Percentiles rank a stretch among this genome's conserved stretches.
Conservation (phyloP, 805 yeast genomes). For the Candida silvatica region DNA sequence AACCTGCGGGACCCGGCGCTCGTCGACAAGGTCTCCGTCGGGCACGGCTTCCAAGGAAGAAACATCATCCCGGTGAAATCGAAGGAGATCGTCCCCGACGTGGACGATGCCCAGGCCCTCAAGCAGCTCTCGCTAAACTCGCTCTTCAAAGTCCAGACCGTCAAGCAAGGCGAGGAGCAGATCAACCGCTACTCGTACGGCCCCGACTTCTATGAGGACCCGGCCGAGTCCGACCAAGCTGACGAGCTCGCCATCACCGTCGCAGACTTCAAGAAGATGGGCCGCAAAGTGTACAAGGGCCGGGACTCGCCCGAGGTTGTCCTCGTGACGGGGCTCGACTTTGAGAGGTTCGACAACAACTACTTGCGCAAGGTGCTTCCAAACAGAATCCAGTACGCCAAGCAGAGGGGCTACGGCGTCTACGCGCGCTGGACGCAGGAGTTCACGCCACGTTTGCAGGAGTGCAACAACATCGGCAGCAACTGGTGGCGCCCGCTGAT, state of each 20-base stretch:
- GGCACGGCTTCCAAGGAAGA: constrained; percentile 5
- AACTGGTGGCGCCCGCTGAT: constrained; percentile 59
- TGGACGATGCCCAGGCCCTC: constrained; percentile 58
- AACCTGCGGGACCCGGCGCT: constrained; percentile 1
- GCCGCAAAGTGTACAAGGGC: constrained; percentile 41
- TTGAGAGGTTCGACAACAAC: constrained; percentile 50
- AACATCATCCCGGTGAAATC: constrained; percentile 39
- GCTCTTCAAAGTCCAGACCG: constrained; percentile 40
- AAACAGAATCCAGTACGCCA: constrained; percentile 85
- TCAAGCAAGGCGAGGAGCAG: constrained; percentile 28
- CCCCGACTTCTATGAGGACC: constrained; percentile 32
- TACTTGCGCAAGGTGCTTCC: constrained; percentile 66
- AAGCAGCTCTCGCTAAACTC: constrained; percentile 46
- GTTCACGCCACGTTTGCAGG: constrained; percentile 53
- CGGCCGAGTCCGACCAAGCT: constrained; percentile 28
- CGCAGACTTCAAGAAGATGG: constrained; percentile 55
- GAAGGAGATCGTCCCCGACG: constrained; percentile 60
- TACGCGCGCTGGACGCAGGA: constrained; percentile 84
- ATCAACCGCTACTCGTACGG: constrained; percentile 31
- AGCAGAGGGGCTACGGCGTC: constrained; percentile 69
- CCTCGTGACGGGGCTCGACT: constrained; percentile 74
- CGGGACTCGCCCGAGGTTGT: constrained; percentile 54
- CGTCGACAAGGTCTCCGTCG: not conserved
- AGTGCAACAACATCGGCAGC: constrained; percentile 31
- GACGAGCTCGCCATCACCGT: constrained; percentile 27